Evolutionary conservation across 495 filamentous ascomycete species (phyloP).

Genomic region (Hypoxylon perforatum): DNA sequence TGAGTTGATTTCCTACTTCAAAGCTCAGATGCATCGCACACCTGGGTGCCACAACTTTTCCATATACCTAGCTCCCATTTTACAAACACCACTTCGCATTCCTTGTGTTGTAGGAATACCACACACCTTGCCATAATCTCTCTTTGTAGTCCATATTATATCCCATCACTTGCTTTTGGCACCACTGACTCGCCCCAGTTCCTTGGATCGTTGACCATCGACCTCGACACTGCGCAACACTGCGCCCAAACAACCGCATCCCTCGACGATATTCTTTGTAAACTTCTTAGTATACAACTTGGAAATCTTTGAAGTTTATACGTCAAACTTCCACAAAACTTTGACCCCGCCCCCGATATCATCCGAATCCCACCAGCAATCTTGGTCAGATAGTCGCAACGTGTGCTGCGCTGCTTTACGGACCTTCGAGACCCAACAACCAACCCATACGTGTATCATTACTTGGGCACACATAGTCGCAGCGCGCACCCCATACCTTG

Average conservation of each 20-base stretch:
- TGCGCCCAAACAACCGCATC: constrained; percentile 8
- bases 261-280: constrained; percentile 2
- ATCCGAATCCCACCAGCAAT: not conserved
- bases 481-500: constrained; percentile 13
- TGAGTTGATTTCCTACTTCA: constrained; percentile 2
- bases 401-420: constrained; percentile 19
- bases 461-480: constrained; percentile 1
- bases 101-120: constrained; percentile 14
- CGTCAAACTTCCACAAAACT: constrained; percentile 4
- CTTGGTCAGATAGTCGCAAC: constrained; percentile 6
- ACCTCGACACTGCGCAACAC: constrained; percentile 2
- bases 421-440: constrained; percentile 18
- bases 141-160: constrained; percentile 3
- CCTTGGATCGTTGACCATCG: constrained; percentile 9
- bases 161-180: not conserved
- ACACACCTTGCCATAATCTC: constrained; percentile 2
- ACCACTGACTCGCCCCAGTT: constrained; percentile 28
- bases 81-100: constrained; percentile 25
- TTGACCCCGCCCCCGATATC: constrained; percentile 21
- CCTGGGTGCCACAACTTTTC: constrained; percentile 24
- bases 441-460: constrained; percentile 8
- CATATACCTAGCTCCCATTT: constrained; percentile 12
- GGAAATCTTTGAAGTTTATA: not conserved
- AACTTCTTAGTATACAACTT: no score
- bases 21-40: constrained; percentile 16